Evolutionary conservation across 345 rosid genomes (phyloP), one percentile per base, ranked within the genome.

Genomic region (Eucalyptus cloeziana): DNA sequence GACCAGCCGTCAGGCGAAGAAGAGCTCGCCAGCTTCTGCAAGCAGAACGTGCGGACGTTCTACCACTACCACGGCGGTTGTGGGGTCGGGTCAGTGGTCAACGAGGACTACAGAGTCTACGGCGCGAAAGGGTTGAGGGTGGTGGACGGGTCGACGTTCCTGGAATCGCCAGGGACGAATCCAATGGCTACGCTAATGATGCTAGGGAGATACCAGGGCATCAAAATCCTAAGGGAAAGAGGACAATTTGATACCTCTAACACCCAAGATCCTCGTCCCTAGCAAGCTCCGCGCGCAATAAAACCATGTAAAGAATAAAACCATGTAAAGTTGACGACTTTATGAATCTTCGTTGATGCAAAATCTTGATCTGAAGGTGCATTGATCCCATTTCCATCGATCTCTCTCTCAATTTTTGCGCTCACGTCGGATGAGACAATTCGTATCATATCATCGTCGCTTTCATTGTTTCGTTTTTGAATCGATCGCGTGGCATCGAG

Each of bases 131-230:
- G 95, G 4, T 86, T 95, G 89, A 94, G 98, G 91, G 96, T 96
- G 1, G 88, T 96, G 10, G 98, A 97, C 88, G 96, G 97, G 9
- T 96, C 97, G 64, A 97, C 98, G 25, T 94, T 95, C 67, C 86
- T 88, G 81, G 96, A 93, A 86, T 96, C 98, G 31, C 99, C 98
- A 4, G 98, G 98, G 25, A 95, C 98, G 37, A 96, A 95, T 81
- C 98, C 99, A 31, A 95, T 94, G 98, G 97, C 97, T 3, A 95
- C 98, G 4, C 90, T 94, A 10, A 31, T 95, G 88, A 96, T 96
- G 97, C 91, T 95, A 44, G 99, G 99, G 44, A 93, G 98, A 86
- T 97, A 95, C 80, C 97, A 95, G 93, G 97, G 97, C 88, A 90
- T 94, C 90, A 93, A 91, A 56, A 91, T 95, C 47, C 92, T 94